Evolutionary conservation across 176 grass and related monocot species (phyloP).

Genomic region (Secale cereale): DNA sequence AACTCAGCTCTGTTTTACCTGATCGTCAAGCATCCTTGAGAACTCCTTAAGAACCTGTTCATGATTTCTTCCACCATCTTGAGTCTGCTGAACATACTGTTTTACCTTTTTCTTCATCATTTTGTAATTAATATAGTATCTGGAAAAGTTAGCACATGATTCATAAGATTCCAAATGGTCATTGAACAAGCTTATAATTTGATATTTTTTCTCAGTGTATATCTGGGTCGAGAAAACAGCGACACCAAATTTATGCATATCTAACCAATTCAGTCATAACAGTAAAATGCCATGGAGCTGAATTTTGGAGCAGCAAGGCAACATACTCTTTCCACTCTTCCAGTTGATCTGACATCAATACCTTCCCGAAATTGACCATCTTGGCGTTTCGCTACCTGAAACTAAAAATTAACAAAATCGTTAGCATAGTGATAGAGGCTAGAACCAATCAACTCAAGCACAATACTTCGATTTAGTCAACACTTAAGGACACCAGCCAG

Average conservation of each 20-base stretch:
- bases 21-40: constrained; percentile 82
- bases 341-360: constrained; percentile 56
- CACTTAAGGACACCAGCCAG: not conserved
- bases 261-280: not conserved
- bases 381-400: constrained; percentile 28
- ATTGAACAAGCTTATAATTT: not conserved
- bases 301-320: constrained; percentile 8
- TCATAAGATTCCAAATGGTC: not conserved
- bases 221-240: not conserved
- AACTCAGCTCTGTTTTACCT: constrained; percentile 44
- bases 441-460: not conserved
- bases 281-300: not conserved
- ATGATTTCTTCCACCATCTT: constrained; percentile 44
- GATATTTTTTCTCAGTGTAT: not conserved
- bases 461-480: not conserved
- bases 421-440: not conserved
- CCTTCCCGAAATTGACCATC: constrained; percentile 96
- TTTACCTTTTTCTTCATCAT: constrained; percentile 99
- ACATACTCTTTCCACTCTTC: constrained; percentile 85
- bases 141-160: constrained; percentile 17
- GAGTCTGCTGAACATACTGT: constrained; percentile 76
- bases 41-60: constrained; percentile 84
- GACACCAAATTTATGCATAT: not conserved
- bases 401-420: constrained; percentile 11
- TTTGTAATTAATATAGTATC: constrained; percentile 98